Conservation (phyloP, 1,284 basidiomycete genomes). For the Tetrapyrgos nigripes region DNA sequence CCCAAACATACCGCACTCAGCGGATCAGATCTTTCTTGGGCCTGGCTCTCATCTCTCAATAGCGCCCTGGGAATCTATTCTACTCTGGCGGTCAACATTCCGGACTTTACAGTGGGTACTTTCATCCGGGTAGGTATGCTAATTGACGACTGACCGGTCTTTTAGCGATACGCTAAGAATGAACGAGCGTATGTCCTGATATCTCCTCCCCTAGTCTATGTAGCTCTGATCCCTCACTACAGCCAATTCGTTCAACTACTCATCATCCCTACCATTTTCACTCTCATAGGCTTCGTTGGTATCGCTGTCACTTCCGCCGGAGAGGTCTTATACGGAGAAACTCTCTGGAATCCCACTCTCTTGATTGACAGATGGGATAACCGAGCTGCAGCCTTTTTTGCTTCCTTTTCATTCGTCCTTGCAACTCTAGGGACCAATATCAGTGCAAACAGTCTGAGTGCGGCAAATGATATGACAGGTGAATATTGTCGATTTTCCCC, state of each 20-base stretch:
- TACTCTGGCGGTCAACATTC: constrained; percentile 75
- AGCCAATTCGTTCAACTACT: constrained; percentile 74
- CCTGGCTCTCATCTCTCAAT: constrained; percentile 76
- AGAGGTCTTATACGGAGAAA: constrained; percentile 62
- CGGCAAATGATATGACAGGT: constrained; percentile 82
- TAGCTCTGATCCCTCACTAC: constrained; percentile 9
- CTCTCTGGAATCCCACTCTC: constrained; percentile 47
- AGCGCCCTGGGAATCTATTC: constrained; percentile 72
- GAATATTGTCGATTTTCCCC: no score
- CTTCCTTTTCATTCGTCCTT: constrained; percentile 61
- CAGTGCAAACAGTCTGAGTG: constrained; percentile 76
- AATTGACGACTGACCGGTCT: not conserved
- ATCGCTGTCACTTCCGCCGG: constrained; percentile 76
- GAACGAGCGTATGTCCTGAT: constrained; percentile 54
- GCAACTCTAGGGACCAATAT: constrained; percentile 66
- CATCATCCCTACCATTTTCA: constrained; percentile 76
- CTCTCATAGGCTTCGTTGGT: constrained; percentile 57
- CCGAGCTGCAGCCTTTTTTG: constrained; percentile 82
- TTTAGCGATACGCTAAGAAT: constrained; percentile 65
- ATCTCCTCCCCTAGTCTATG: constrained; percentile 1
- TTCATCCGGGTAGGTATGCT: not conserved
- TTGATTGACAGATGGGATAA: constrained; percentile 59
- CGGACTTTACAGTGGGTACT: constrained; percentile 67
- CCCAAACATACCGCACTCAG: constrained; percentile 49
- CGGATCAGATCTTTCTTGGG: constrained; percentile 68